Base-by-base conservation (phyloP, 805 yeast genomes). In the Clavispora fructus region DNA sequence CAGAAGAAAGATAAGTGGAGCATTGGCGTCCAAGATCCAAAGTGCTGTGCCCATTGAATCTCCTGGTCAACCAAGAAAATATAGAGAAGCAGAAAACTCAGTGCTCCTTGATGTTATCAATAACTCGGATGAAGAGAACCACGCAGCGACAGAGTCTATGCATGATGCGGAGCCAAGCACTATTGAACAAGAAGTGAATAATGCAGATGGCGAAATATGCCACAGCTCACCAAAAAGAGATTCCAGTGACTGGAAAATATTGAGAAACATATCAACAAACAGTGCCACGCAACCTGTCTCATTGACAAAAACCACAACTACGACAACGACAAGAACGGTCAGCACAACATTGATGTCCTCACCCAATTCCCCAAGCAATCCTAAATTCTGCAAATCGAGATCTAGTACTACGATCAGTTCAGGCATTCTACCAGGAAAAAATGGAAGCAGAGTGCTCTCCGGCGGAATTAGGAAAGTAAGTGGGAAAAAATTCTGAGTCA, bases 1-100 rank as follows among this genome's bases (percentile, higher is more conserved):
- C 61, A 77, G 88, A 60, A 57, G 77, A 46, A 76, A 83, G 55
- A 79, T 81, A 47, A 73, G 82, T 53, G 86, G 91, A 4, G 82
- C 87, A 0, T 79, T 80, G 46, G 79, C 85, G 31, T 78, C 83
- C 43, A 81, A 83, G 55, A 77, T 80, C 29, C 85, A 79, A 57
- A 78, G 82, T 33, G 94, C 94, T 0, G 90, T 94, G 16, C 99
- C 98, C 6, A 78, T 79, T 53, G 88, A 88, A 42, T 88, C 97
- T 2, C 99, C 99, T 0, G 99, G 98, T 1, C 99, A 94, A 66
- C 99, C 99, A 35, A 79, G 97, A 60, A 92, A 92, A 58, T 68
- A 68, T 53, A 64, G 68, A 32, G 69, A 74, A 3, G 63, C 71
- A 6, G 61, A 52, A 25, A 52, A 63, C 4, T 43, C 50, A 9